These are phyloP conservation scores for Pelargonium nanum DNA, from an alignment of 345 rosid species.

Conservation along the genomic window DNA sequence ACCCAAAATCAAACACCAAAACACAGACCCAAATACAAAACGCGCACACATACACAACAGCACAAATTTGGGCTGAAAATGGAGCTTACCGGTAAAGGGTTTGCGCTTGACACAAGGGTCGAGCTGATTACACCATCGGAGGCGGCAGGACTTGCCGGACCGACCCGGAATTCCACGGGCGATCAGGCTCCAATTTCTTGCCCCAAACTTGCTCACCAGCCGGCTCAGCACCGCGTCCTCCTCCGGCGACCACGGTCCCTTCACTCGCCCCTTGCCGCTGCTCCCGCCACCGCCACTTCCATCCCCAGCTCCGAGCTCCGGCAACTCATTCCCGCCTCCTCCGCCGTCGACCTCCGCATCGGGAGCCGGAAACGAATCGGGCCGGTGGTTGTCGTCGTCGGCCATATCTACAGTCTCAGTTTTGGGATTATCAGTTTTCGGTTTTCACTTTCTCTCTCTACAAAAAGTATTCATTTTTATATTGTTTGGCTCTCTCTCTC, in stretches of 20 bases:
- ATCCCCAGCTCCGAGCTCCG: too few relatives aligned
- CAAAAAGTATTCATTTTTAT: background rate
- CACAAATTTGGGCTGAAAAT: too few relatives aligned
- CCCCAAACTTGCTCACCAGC: background rate
- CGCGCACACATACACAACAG: too few relatives aligned
- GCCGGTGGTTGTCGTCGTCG: too few relatives aligned
- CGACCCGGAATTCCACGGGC: slow-evolving; percentile 36
- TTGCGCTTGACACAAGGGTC: slow-evolving; percentile 74
- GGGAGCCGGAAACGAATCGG: too few relatives aligned
- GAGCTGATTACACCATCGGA: slow-evolving; percentile 84
- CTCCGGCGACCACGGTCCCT: background rate
- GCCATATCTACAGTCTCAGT: too few relatives aligned
- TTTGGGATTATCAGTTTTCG: background rate
- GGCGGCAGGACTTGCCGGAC: slow-evolving; percentile 77
- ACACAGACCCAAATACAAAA: background rate
- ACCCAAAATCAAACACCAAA: background rate
- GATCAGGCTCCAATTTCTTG: background rate
- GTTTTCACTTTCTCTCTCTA: too few relatives aligned
- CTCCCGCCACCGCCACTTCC: too few relatives aligned
- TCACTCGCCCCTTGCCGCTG: background rate
- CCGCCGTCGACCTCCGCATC: background rate
- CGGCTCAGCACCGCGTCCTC: too few relatives aligned
- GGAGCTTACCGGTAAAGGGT: slow-evolving; percentile 53
- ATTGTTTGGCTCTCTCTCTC: background rate
- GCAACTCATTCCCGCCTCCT: too few relatives aligned